phyloP scores from a whole-genome alignment of 371 early-diverging fungal genomes.

The Parasitella parasitica region DNA sequence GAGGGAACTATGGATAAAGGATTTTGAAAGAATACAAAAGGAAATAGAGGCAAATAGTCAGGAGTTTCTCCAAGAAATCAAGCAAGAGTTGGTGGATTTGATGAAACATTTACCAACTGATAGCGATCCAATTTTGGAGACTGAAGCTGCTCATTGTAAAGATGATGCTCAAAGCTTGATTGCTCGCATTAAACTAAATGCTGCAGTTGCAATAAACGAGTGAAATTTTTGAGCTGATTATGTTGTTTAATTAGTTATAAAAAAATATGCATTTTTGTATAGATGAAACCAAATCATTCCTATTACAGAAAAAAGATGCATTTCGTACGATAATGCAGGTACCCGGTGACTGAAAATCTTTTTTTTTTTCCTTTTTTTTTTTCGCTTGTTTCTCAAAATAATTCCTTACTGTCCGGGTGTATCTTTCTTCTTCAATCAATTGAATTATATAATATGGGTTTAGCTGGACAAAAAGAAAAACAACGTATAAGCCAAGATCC shows the following conservation, averaged over 20 bases:
- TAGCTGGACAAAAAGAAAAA: constrained; percentile 79
- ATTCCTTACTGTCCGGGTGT: too few species aligned
- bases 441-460: constrained; percentile 59
- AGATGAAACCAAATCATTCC: neutral
- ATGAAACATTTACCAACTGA: constrained; percentile 1
- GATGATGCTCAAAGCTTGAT: constrained; percentile 28
- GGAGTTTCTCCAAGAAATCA: constrained; percentile 15
- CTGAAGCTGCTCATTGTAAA: constrained; percentile 22
- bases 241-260: neutral
- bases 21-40: constrained; percentile 7
- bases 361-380: neutral
- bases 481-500: constrained; percentile 90
- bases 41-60: constrained; percentile 15
- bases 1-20: neutral
- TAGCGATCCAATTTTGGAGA: constrained; percentile 1
- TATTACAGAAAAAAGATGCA: too few species aligned
- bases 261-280: neutral
- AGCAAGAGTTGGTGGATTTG: constrained; percentile 1
- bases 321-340: neutral
- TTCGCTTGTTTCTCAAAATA: constrained; percentile 1
- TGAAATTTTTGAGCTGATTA: neutral
- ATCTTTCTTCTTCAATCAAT: neutral
- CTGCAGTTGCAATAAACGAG: neutral
- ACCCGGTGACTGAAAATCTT: neutral
- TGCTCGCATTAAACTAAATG: constrained; percentile 18